Evolutionary conservation across 108 stramenopile species (phyloP).

Genomic region (Schizochytrium sp.): DNA sequence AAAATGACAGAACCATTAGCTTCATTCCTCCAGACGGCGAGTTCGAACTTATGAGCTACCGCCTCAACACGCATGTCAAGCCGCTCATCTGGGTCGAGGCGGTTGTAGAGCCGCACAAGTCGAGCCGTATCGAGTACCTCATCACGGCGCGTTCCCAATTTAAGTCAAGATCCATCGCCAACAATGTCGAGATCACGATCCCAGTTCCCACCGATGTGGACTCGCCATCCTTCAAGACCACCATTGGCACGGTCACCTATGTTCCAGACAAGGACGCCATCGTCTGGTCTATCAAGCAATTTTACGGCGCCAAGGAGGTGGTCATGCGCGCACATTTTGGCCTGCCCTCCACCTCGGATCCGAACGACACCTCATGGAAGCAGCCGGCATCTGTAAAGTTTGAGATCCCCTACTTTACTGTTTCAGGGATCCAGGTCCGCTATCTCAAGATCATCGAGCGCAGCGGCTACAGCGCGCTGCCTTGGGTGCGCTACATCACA

Average conservation of each 20-base stretch:
- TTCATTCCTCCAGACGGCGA: slow-evolving; percentile 99
- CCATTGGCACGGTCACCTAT: slow-evolving; percentile 90
- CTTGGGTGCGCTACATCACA: slow-evolving; percentile 99
- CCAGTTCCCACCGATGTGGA: slow-evolving; percentile 98
- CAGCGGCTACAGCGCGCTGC: slow-evolving; percentile 95
- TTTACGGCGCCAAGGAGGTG: slow-evolving; percentile 73
- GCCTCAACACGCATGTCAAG: slow-evolving; percentile 95
- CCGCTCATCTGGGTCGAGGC: slow-evolving; percentile 98
- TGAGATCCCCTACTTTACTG: slow-evolving; percentile 99
- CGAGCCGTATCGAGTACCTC: slow-evolving; percentile 96
- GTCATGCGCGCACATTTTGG: slow-evolving; percentile 99
- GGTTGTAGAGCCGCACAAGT: slow-evolving; percentile 91
- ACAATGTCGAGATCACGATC: slow-evolving; percentile 98
- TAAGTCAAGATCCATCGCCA: slow-evolving; percentile 90
- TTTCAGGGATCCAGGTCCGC: slow-evolving; percentile 94
- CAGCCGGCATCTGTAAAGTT: slow-evolving; percentile 88
- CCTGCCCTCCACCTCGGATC: slow-evolving; percentile 79
- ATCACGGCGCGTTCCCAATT: slow-evolving; percentile 97
- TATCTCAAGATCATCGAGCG: slow-evolving; percentile 99
- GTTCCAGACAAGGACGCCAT: slow-evolving; percentile 90
- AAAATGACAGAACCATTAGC: slow-evolving; percentile 96
- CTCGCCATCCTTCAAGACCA: slow-evolving; percentile 90
- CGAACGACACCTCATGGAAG: slow-evolving; percentile 76
- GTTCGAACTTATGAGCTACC: slow-evolving; percentile 97
- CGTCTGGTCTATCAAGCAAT: slow-evolving; percentile 96